Percentiles rank a stretch among this genome's conserved stretches.
These are phyloP conservation scores for Ophiognomonia clavigignenti-juglandacearum DNA, from an alignment of 2,329 filamentous ascomycete genomes.

Conservation along the genomic window DNA sequence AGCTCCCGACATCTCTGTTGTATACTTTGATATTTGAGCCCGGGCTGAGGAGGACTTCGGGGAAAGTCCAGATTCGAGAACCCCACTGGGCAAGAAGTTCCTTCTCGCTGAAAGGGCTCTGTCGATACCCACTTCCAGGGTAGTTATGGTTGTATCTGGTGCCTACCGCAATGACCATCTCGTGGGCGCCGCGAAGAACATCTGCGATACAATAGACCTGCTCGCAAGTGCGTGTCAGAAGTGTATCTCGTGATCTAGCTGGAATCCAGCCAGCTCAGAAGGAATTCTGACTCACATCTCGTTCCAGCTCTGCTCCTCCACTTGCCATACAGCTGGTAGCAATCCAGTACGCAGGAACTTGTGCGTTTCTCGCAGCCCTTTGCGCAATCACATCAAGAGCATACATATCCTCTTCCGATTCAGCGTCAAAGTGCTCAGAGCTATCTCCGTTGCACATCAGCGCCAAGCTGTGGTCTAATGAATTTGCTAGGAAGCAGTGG, in stretches of 20 bases:
- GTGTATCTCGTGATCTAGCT: background rate
- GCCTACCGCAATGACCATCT: constrained; percentile 18
- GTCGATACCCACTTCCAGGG: background rate
- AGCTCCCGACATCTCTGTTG: constrained; percentile 19
- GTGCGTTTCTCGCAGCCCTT: constrained; percentile 10
- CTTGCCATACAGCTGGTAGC: constrained; percentile 10
- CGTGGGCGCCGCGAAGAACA: constrained; percentile 19
- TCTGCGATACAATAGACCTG: constrained; percentile 22
- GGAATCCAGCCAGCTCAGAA: background rate
- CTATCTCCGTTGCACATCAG: background rate
- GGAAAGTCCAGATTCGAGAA: constrained; percentile 26
- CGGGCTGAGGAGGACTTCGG: constrained; percentile 23
- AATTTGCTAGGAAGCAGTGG: background rate
- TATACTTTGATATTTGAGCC: constrained; percentile 21
- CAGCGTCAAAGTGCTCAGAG: constrained; percentile 13
- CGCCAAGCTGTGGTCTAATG: background rate
- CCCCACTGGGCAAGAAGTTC: constrained; percentile 21
- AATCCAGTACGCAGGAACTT: constrained; percentile 16
- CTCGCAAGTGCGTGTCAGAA: background rate
- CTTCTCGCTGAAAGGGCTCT: background rate
- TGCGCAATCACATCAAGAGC: constrained; percentile 15
- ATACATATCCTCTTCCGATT: constrained; percentile 3
- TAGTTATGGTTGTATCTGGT: background rate
- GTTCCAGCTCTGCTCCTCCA: background rate
- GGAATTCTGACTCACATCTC: background rate